Conservation (phyloP, 805 yeast genomes). For the Kuraishia molischiana region DNA sequence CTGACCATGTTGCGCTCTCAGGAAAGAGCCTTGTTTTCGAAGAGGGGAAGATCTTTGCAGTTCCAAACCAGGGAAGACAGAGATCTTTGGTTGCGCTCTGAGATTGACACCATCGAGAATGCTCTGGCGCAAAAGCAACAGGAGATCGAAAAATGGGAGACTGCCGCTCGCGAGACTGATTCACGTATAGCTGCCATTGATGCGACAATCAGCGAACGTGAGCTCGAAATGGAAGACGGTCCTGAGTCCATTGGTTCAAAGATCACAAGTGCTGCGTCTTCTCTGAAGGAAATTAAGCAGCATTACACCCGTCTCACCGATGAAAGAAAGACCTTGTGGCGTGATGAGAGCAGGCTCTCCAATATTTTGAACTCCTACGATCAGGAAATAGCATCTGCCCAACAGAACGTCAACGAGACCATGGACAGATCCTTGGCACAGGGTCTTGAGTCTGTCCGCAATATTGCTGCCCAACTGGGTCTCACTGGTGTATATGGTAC, state of each 20-base stretch:
- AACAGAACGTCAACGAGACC: slow-evolving; percentile 54
- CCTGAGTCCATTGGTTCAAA: background rate
- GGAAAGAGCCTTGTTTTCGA: slow-evolving; percentile 55
- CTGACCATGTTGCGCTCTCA: slow-evolving; percentile 33
- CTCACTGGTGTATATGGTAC: slow-evolving; percentile 72
- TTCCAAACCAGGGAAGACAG: slow-evolving; percentile 50
- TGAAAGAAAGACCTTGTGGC: slow-evolving; percentile 64
- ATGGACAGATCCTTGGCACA: slow-evolving; percentile 63
- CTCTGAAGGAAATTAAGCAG: background rate
- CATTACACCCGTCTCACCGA: slow-evolving; percentile 23
- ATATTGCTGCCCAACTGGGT: slow-evolving; percentile 50
- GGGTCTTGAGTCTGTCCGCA: slow-evolving; percentile 62
- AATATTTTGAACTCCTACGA: slow-evolving; percentile 45
- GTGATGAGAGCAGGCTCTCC: slow-evolving; percentile 60
- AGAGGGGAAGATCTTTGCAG: slow-evolving; percentile 58
- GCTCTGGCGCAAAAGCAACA: slow-evolving; percentile 8
- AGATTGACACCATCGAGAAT: slow-evolving; percentile 29
- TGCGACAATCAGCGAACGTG: slow-evolving; percentile 26
- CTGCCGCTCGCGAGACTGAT: slow-evolving; percentile 14
- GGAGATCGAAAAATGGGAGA: slow-evolving; percentile 3
- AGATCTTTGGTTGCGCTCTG: slow-evolving; percentile 52
- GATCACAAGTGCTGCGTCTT: background rate
- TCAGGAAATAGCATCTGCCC: slow-evolving; percentile 47
- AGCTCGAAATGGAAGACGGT: slow-evolving; percentile 8
- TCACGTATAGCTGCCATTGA: slow-evolving; percentile 22